phyloP scores from a whole-genome alignment of 345 rosid genomes.

The Ceriops tagal region DNA sequence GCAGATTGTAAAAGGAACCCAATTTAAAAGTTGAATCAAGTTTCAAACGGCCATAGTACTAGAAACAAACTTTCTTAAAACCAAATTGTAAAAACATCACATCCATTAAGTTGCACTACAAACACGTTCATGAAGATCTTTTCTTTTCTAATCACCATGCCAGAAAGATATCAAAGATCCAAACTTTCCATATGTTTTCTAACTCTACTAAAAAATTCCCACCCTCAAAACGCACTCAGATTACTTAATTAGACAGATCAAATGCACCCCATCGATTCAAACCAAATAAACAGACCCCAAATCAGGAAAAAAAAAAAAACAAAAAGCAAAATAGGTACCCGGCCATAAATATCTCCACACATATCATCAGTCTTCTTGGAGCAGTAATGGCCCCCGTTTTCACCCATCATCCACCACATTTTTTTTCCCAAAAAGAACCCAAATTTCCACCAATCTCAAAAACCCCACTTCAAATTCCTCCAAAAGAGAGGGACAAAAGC shows the following conservation, averaged over 20 bases:
- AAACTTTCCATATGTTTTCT: neutral
- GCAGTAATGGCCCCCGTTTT: slow-evolving; percentile 84
- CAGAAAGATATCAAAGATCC: neutral
- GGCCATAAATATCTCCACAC: slow-evolving; percentile 79
- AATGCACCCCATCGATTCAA: neutral
- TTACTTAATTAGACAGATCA: slow-evolving; percentile 9
- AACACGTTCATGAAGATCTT: neutral
- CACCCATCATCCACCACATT: slow-evolving; percentile 99
- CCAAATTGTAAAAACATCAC: neutral
- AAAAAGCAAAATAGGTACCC: slow-evolving; percentile 40
- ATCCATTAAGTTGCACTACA: neutral
- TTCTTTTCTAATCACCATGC: neutral
- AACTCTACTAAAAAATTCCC: too few species aligned
- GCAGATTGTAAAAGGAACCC: too few species aligned
- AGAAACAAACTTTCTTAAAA: neutral
- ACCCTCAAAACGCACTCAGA: neutral
- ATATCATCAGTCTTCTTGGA: slow-evolving; percentile 91
- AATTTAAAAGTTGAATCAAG: neutral
- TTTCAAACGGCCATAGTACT: neutral
- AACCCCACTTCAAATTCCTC: slow-evolving; percentile 1
- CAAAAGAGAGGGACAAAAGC: neutral
- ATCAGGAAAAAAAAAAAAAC: neutral
- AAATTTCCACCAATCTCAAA: slow-evolving; percentile 3
- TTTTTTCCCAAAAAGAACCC: neutral
- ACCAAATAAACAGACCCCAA: neutral